Conservation (phyloP, 1,284 basidiomycete species). For the Sanghuangporus weigelae region DNA sequence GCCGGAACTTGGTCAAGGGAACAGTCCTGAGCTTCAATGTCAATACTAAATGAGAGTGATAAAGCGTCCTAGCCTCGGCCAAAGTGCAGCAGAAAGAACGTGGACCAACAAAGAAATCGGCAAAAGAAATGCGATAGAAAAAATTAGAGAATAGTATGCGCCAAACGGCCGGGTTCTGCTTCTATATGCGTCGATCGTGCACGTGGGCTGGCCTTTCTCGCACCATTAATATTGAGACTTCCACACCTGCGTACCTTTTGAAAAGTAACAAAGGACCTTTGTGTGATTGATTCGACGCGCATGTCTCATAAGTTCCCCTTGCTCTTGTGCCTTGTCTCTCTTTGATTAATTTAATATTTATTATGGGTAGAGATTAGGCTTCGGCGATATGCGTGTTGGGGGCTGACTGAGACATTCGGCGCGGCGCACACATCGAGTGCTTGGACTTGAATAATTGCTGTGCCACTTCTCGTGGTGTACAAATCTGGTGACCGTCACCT, state of each 20-base stretch:
- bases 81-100: neutral
- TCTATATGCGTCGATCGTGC: neutral
- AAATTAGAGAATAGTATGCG: conserved; percentile 9
- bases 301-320: neutral
- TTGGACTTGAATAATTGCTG: neutral
- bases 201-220: neutral
- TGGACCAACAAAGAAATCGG: neutral
- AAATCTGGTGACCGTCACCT: neutral
- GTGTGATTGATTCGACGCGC: neutral
- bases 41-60: too few species aligned
- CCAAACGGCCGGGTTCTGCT: neutral
- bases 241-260: neutral
- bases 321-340: neutral
- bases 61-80: neutral
- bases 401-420: neutral
- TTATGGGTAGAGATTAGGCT: neutral
- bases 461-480: neutral
- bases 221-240: neutral
- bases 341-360: neutral
- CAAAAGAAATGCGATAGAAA: neutral
- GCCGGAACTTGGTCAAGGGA: neutral
- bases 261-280: too few species aligned
- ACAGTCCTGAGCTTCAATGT: neutral
- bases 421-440: neutral
- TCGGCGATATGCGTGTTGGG: neutral